Conservation (phyloP, 2,329 filamentous ascomycete species). For the Diaporthe humulicola region DNA sequence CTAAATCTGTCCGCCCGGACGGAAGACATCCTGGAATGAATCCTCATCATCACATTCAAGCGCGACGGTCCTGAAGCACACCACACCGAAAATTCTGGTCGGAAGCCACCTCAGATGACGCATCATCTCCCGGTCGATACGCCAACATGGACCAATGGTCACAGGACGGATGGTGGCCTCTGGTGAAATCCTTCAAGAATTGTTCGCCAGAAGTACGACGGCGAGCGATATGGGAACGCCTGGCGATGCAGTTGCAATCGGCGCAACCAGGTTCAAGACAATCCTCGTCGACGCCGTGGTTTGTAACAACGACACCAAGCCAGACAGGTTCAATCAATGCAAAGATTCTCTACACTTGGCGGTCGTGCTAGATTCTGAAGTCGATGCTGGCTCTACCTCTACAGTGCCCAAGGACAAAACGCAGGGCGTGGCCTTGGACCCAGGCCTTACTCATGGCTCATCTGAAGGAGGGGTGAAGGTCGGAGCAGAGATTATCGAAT, state of each 20-base stretch:
- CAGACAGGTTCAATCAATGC: background rate
- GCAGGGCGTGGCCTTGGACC: background rate
- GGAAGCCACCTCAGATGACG: background rate
- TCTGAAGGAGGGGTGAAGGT: background rate
- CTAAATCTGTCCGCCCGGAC: background rate
- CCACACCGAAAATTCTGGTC: background rate
- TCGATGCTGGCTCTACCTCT: background rate
- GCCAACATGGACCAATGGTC: conserved; percentile 1
- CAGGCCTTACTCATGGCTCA: background rate
- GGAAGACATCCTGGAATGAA: background rate
- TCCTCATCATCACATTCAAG: background rate
- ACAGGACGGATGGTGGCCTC: background rate
- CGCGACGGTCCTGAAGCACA: background rate
- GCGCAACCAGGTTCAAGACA: background rate
- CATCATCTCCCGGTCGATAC: background rate
- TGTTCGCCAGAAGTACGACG: background rate
- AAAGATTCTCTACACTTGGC: background rate
- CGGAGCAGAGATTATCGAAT: background rate
- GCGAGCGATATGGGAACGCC: background rate
- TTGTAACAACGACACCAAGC: background rate
- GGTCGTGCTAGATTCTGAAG: background rate
- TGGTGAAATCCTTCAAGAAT: background rate
- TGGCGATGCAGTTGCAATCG: background rate
- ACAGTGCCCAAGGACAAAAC: background rate
- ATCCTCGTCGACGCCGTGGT: background rate